These are phyloP conservation scores for Pistacia atlantica DNA, from an alignment of 345 rosid species.

Conservation along the genomic window DNA sequence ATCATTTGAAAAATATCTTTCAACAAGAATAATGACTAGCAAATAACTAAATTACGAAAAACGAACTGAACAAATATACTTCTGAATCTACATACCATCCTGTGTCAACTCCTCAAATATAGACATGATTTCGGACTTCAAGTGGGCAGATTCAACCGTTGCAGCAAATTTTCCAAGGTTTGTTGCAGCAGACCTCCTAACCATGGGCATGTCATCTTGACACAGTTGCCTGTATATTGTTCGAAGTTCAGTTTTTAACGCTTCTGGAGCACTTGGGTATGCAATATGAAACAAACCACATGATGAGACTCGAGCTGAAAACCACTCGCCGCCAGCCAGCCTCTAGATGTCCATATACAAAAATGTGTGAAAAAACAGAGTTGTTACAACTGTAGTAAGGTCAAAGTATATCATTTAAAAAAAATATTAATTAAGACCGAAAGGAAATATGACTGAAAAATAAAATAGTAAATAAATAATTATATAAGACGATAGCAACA, in stretches of 20 bases:
- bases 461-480: background rate
- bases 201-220: conserved; percentile 95
- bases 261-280: conserved; percentile 69
- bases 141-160: conserved; percentile 64
- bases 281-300: conserved; percentile 84
- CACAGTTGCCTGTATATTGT: conserved; percentile 65
- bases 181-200: conserved; percentile 81
- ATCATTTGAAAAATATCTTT: background rate
- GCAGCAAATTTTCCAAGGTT: conserved; percentile 83
- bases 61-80: background rate
- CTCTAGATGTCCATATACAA: conserved; percentile 41
- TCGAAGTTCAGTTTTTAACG: conserved; percentile 60
- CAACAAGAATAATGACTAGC: background rate
- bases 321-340: conserved; percentile 85
- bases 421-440: background rate
- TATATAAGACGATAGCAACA: background rate
- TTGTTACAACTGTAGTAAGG: conserved; percentile 2
- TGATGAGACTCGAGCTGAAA: conserved; percentile 77
- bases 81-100: conserved; percentile 49
- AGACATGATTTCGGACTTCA: conserved; percentile 71
- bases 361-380: background rate
- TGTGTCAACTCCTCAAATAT: conserved; percentile 81
- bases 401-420: background rate
- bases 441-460: background rate
- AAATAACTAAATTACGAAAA: background rate